Base-by-base conservation (phyloP, 768 basidiomycete species). In the Boletus rufocinnamomeus region DNA sequence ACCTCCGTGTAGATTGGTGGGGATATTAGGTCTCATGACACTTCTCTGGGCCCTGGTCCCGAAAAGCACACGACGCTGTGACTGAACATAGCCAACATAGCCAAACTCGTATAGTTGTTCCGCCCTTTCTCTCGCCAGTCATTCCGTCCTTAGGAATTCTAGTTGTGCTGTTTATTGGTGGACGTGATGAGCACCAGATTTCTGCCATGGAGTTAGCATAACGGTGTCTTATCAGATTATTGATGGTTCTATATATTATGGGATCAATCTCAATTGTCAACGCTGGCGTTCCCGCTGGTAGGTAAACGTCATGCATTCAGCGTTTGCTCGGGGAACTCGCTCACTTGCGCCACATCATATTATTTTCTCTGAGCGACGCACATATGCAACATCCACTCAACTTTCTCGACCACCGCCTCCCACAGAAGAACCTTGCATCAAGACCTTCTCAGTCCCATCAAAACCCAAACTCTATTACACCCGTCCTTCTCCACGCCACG, bases 381-480 rank as follows among this genome's bases (percentile, higher is more conserved):
- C 59, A 30, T 64, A 68, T 55, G 61, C 59, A n/a, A 64, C 62
- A 13, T n/a, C 65, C 17, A 60, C 70, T 4, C 68, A 59, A n/a
- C 32, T 66, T n/a, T 67, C 63, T 27, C 63, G 52, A 50, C 68
- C 71, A 41, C 68, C 67, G 0, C 74, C 75, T 43, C 64, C 71
- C 11, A 54, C 61, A 48, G 62, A 65, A 38, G 61, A 65, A 35
- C 77, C 76, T 6, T 64, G 61, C 3, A 60, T 63, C 0, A 77
- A 77, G 61, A 79, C 76, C 0, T 82, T 80, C 64, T 72, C 78
- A 32, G 75, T 70, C 23, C 74, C 80, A 7, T 76, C 80, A 6
- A 77, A 73, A 51, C 81, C 81, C 13, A 73, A 75, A 23, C 70
- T 71, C 32, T 82, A 79, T 63, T 81, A 82, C 65, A 53, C 69